These are phyloP conservation scores for Astrothelium subdiscretum DNA, from an alignment of 495 filamentous ascomycete genomes.

Conservation along the genomic window DNA sequence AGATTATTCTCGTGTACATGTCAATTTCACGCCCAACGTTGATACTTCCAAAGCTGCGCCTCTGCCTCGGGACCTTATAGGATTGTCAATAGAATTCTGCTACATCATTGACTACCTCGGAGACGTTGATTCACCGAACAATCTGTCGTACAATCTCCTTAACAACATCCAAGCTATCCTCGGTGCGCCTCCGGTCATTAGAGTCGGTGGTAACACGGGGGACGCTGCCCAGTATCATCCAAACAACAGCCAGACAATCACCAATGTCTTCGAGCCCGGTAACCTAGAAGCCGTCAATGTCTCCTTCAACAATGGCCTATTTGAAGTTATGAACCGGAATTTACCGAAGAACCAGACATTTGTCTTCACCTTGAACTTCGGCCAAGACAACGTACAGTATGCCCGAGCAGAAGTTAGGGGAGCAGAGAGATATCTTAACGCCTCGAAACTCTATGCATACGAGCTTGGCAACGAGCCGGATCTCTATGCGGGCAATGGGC, in stretches of 20 bases:
- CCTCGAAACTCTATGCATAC: constrained; percentile 1
- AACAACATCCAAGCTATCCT: constrained; percentile 4
- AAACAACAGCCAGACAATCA: constrained; percentile 1
- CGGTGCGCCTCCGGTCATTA: constrained; percentile 1
- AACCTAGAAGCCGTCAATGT: constrained; percentile 5
- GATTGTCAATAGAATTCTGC: constrained; percentile 1
- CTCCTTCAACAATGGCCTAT: constrained; percentile 2
- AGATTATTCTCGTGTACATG: background rate
- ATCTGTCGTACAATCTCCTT: constrained; percentile 1
- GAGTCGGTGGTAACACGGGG: constrained; percentile 1
- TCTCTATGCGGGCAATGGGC: background rate
- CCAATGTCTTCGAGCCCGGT: background rate
- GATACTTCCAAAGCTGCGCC: background rate
- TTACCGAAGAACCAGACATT: background rate
- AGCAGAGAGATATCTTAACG: background rate
- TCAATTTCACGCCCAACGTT: background rate
- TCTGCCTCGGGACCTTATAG: background rate
- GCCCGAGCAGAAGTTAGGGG: background rate
- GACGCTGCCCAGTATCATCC: background rate
- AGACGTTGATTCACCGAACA: constrained; percentile 1
- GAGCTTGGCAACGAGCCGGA: constrained; percentile 8
- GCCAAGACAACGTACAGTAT: background rate
- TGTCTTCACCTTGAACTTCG: constrained; percentile 4
- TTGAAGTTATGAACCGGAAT: constrained; percentile 4
- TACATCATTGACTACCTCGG: constrained; percentile 7